Evolutionary conservation across 129 eudicot genomes (phyloP).

Genomic region (Calendula officinalis): DNA sequence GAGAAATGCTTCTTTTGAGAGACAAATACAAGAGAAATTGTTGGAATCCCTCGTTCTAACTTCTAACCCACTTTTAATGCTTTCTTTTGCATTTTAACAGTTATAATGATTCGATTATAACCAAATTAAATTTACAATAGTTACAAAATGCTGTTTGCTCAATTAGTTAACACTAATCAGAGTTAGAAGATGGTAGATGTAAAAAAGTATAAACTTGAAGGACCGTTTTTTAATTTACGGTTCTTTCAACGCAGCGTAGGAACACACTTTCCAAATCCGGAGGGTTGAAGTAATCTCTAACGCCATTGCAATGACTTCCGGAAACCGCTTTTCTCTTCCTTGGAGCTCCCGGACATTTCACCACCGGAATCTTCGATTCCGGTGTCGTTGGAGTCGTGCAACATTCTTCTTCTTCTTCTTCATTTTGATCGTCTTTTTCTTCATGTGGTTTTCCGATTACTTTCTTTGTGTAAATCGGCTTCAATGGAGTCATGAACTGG

Average conservation of each 20-base stretch:
- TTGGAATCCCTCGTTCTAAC: not conserved
- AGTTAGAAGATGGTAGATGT: conserved; percentile 12
- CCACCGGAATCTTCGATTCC: conserved; percentile 55
- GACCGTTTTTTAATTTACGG: too few relatives aligned
- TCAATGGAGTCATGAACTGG: conserved; percentile 43
- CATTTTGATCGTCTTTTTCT: conserved; percentile 9
- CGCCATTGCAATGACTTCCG: conserved; percentile 29
- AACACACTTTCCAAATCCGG: conserved; percentile 78
- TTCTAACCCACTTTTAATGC: not conserved
- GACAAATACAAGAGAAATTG: not conserved
- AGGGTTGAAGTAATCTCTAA: conserved; percentile 57
- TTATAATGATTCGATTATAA: conserved; percentile 3
- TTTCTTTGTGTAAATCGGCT: conserved; percentile 50
- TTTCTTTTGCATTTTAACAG: not conserved
- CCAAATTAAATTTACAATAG: conserved; percentile 7
- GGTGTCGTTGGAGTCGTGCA: conserved; percentile 66
- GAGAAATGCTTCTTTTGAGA: not conserved
- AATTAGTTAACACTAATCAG: conserved; percentile 1
- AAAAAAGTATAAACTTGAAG: not conserved
- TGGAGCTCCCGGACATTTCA: conserved; percentile 74
- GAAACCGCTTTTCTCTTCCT: conserved; percentile 52
- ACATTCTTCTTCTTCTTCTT: conserved; percentile 31
- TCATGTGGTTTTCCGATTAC: not conserved
- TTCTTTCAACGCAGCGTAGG: conserved; percentile 40
- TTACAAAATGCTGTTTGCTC: conserved; percentile 5